phyloP scores from a whole-genome alignment of 441 rosid species.

The Geranium incanum region DNA sequence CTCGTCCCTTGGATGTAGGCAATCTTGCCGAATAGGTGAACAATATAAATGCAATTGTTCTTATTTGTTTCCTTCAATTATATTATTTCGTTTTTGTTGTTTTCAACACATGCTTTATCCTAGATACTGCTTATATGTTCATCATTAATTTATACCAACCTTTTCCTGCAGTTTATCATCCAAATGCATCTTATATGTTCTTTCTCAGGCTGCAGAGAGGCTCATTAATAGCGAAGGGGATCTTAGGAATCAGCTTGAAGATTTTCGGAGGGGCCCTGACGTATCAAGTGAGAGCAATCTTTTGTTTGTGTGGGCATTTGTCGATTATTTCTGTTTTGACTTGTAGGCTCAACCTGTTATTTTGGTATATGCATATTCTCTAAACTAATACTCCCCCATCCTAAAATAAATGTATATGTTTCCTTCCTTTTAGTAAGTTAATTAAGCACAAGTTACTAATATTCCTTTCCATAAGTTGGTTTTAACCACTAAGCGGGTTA shows the following conservation, averaged over 20 bases:
- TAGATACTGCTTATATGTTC: background rate
- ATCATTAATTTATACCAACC: background rate
- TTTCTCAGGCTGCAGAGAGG: conserved; percentile 77
- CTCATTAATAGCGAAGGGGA: conserved; percentile 52
- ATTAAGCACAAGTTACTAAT: background rate
- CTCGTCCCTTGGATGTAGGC: background rate
- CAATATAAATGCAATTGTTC: background rate
- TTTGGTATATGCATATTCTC: background rate
- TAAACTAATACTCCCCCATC: background rate
- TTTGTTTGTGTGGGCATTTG: background rate
- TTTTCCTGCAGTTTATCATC: background rate
- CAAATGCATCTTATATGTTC: conserved; percentile 13
- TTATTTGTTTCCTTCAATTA: background rate
- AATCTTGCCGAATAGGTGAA: background rate
- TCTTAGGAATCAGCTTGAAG: conserved; percentile 53
- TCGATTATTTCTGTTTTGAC: background rate
- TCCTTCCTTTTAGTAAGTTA: background rate
- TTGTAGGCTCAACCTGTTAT: conserved; percentile 3
- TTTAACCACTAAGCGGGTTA: background rate
- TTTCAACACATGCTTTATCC: background rate
- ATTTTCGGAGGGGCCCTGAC: conserved; percentile 48
- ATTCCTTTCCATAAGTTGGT: background rate
- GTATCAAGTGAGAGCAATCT: conserved; percentile 49
- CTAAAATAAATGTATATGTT: background rate
- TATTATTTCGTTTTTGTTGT: background rate